Evolutionary conservation across 495 filamentous ascomycete species (phyloP).

Genomic region (Neurospora hispaniola): DNA sequence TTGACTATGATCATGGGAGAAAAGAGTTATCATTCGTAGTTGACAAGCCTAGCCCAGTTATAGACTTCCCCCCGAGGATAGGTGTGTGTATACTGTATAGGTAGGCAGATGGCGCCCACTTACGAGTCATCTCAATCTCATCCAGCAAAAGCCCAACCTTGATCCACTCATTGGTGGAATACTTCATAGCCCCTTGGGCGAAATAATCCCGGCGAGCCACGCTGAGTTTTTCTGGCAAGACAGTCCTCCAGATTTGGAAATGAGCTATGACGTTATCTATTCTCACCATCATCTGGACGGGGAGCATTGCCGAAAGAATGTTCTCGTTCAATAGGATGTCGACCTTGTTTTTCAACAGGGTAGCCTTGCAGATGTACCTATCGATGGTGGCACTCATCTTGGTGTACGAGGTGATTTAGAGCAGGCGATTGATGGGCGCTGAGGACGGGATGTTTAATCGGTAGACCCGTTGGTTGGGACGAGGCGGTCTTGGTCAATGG

Average conservation of each 20-base stretch:
- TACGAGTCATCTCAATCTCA: neutral
- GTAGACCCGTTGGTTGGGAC: neutral
- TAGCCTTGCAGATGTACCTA: neutral
- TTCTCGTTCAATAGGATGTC: neutral
- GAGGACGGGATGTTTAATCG: neutral
- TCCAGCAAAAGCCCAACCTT: neutral
- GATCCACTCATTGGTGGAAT: neutral
- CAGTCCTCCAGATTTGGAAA: neutral
- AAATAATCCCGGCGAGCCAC: neutral
- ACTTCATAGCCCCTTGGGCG: neutral
- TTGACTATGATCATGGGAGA: neutral
- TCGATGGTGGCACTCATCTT: neutral
- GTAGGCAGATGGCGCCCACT: neutral
- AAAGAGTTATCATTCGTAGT: neutral
- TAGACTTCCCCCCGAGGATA: neutral
- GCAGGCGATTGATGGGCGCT: neutral
- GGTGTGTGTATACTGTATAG: neutral
- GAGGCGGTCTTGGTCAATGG: neutral
- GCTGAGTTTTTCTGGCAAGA: neutral
- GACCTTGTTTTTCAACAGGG: neutral
- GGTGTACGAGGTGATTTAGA: neutral
- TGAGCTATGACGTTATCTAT: neutral
- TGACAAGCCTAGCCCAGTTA: neutral
- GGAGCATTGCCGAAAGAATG: neutral
- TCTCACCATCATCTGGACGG: neutral